A percentile compares a stretch with the other conserved stretches of the same genome.
Evolutionary conservation across 495 filamentous ascomycete species (phyloP).

Genomic region (Beverwykella pulmonaria): DNA sequence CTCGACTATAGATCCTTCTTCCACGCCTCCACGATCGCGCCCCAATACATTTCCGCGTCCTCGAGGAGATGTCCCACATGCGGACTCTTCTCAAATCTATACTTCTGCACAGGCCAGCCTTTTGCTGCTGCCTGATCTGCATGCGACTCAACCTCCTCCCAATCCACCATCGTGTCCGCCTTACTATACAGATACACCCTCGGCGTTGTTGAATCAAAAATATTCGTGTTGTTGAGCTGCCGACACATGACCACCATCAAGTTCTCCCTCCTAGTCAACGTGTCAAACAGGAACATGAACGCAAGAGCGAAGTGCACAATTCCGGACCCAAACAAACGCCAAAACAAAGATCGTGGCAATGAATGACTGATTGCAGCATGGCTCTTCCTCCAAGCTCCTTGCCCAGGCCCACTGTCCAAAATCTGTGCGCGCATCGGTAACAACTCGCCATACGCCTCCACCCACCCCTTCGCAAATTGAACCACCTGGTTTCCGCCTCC

Average conservation of each 20-base stretch:
- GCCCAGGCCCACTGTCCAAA: constrained; percentile 36
- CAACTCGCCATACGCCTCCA: background rate
- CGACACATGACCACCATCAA: constrained; percentile 6
- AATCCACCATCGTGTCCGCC: constrained; percentile 36
- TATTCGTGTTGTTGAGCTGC: constrained; percentile 25
- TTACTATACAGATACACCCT: constrained; percentile 41
- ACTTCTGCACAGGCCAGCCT: constrained; percentile 30
- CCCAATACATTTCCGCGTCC: constrained; percentile 38
- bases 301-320: constrained; percentile 15
- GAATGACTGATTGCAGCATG: constrained; percentile 19
- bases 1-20: constrained; percentile 21
- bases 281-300: background rate
- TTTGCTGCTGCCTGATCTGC: constrained; percentile 32
- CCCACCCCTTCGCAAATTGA: constrained; percentile 22
- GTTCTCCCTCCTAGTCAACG: constrained; percentile 12
- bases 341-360: constrained; percentile 14
- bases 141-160: constrained; percentile 40
- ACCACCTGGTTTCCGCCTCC: constrained; percentile 31
- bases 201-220: constrained; percentile 22
- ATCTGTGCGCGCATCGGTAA: constrained; percentile 32
- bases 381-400: constrained; percentile 7
- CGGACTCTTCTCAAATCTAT: constrained; percentile 34
- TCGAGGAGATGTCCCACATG: constrained; percentile 34
- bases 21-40: constrained; percentile 23
- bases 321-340: constrained; percentile 5